Percentiles rank a stretch among this genome's conserved stretches.
These are phyloP conservation scores for Kalanchoe fedtschenkoi DNA, from an alignment of 164 flowering plant genomes.

Conservation along the genomic window DNA sequence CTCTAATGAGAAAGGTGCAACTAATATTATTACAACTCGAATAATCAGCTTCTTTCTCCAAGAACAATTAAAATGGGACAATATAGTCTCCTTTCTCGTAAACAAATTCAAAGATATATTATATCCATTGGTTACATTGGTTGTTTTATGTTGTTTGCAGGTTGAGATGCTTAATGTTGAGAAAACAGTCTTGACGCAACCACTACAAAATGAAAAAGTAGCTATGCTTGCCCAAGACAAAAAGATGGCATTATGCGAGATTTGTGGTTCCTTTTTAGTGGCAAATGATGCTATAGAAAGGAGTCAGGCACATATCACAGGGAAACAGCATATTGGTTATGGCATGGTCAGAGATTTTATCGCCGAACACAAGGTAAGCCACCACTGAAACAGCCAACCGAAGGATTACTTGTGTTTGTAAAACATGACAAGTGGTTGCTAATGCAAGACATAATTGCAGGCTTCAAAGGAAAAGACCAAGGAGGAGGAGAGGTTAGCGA, in stretches of 20 bases:
- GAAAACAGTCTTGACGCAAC: constrained; percentile 65
- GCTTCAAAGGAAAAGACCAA: constrained; percentile 76
- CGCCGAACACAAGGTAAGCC: constrained; percentile 57
- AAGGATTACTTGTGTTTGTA: not conserved
- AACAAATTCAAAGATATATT: no score
- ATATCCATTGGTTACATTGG: not conserved
- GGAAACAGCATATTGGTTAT: constrained; percentile 97
- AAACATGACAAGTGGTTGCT: not conserved
- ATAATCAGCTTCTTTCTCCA: no score
- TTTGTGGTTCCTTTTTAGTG: constrained; percentile 91
- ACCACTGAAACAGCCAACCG: not conserved
- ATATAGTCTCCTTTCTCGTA: no score
- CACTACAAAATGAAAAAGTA: constrained; percentile 48
- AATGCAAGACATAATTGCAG: constrained; percentile 25
- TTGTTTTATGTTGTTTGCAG: constrained; percentile 23
- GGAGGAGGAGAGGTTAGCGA: constrained; percentile 78
- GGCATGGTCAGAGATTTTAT: constrained; percentile 95
- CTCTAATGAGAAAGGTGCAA: constrained; percentile 89
- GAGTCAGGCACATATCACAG: constrained; percentile 90
- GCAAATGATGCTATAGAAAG: constrained; percentile 98
- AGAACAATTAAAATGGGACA: no score
- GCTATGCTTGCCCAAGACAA: constrained; percentile 82
- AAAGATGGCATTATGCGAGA: constrained; percentile 93
- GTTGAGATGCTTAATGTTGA: constrained; percentile 77
- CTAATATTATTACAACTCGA: not conserved